These are phyloP conservation scores for Leucosporidium yakuticum DNA, from an alignment of 768 basidiomycete species.

Conservation along the genomic window DNA sequence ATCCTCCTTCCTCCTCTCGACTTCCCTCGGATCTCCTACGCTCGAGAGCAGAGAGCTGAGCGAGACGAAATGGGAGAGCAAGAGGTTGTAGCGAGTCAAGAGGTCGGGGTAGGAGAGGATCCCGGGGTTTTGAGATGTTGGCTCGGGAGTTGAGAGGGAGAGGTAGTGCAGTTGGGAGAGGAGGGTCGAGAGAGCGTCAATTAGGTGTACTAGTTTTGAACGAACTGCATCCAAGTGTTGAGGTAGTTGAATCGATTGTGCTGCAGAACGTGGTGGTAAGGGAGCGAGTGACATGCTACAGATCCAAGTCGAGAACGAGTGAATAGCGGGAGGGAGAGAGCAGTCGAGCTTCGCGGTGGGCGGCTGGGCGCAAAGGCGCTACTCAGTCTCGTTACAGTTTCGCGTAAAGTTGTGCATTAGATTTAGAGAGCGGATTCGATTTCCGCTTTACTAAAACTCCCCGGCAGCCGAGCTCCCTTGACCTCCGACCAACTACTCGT, in stretches of 20 bases:
- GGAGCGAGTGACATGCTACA: no score
- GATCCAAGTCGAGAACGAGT: no score
- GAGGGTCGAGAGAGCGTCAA: constrained; percentile 23
- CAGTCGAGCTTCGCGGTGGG: no score
- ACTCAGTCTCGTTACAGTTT: no score
- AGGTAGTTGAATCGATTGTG: background rate
- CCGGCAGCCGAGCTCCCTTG: no score
- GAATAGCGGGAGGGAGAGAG: no score
- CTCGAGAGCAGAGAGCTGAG: constrained; percentile 7
- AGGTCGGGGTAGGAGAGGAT: constrained; percentile 21
- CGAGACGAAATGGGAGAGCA: constrained; percentile 16
- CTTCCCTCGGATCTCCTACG: background rate
- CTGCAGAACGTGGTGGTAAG: no score
- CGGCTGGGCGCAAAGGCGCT: no score
- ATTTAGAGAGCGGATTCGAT: no score
- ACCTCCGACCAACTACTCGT: no score
- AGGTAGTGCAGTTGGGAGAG: constrained; percentile 21
- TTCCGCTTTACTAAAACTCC: no score
- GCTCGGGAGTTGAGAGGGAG: constrained; percentile 8
- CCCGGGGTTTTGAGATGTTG: constrained; percentile 12
- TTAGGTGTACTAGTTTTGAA: constrained; percentile 26
- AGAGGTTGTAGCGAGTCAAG: constrained; percentile 15
- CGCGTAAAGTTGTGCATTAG: no score
- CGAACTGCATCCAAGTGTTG: constrained; percentile 22
- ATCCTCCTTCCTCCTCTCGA: background rate